Percentiles rank a stretch among this genome's conserved stretches.
These are phyloP conservation scores for Venturia aucupariae DNA, from an alignment of 2,329 filamentous ascomycete species.

Conservation along the genomic window DNA sequence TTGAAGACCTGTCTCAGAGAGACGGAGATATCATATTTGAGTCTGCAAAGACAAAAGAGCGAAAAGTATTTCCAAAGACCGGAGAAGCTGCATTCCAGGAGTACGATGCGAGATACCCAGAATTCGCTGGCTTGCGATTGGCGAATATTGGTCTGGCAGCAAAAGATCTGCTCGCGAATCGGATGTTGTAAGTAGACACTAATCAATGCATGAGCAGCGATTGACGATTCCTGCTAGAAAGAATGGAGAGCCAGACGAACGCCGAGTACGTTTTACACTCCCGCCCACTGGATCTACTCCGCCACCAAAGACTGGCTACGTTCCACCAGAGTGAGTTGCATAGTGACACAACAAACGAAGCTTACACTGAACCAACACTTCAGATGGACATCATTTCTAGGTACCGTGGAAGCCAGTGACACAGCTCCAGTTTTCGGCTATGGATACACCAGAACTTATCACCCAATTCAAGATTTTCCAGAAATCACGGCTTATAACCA, in stretches of 20 bases:
- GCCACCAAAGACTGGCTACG: background rate
- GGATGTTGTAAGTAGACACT: background rate
- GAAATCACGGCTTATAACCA: background rate
- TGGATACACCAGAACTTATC: background rate
- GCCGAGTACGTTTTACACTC: background rate
- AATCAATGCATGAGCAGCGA: background rate
- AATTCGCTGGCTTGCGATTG: constrained; percentile 3
- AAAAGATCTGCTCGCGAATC: constrained; percentile 4
- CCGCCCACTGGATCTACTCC: background rate
- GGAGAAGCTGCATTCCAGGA: background rate
- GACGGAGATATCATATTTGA: constrained; percentile 7
- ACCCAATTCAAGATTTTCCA: background rate
- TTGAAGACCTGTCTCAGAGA: constrained; percentile 2
- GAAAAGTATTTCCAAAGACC: constrained; percentile 5
- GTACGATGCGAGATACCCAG: background rate
- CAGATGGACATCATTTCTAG: constrained; percentile 10
- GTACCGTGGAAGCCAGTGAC: constrained; percentile 6
- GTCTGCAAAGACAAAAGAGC: constrained; percentile 1
- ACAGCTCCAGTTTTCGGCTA: background rate
- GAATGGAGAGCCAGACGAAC: constrained; percentile 9
- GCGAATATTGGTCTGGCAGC: constrained; percentile 2
- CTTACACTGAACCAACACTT: background rate
- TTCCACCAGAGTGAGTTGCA: background rate
- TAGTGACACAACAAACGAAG: background rate
- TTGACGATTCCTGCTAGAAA: background rate